Percentiles rank a stretch among this genome's conserved stretches.
phyloP scores from a whole-genome alignment of 805 yeast genomes.

The Ogataea haglerorum region DNA sequence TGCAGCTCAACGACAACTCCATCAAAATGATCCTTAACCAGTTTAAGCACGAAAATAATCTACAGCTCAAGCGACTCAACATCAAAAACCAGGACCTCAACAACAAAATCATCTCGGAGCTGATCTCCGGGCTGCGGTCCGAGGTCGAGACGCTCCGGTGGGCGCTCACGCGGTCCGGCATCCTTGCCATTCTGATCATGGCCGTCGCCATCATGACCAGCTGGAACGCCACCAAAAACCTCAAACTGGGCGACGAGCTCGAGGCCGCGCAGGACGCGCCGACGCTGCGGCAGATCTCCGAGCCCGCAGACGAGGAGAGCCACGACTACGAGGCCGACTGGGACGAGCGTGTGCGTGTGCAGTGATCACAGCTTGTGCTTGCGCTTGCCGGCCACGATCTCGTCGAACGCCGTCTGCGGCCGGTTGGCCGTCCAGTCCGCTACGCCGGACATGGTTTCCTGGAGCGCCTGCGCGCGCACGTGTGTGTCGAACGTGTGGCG shows the following conservation, averaged over 20 bases:
- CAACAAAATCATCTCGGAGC: slow-evolving; percentile 77
- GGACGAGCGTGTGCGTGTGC: slow-evolving; percentile 35
- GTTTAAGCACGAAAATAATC: slow-evolving; percentile 79
- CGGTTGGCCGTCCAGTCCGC: slow-evolving; percentile 66
- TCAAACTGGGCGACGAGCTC: slow-evolving; percentile 16
- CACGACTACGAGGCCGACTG: slow-evolving; percentile 56
- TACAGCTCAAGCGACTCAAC: slow-evolving; percentile 64
- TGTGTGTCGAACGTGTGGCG: slow-evolving; percentile 31
- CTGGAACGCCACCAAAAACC: slow-evolving; percentile 38
- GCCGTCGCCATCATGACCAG: slow-evolving; percentile 62
- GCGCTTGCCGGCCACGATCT: slow-evolving; percentile 49
- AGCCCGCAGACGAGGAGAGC: slow-evolving; percentile 50
- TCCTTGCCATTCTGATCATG: slow-evolving; percentile 66
- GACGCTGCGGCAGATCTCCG: slow-evolving; percentile 39
- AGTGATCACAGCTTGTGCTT: slow-evolving; percentile 50
- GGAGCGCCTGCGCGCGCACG: slow-evolving; percentile 51
- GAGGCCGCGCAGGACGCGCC: slow-evolving; percentile 16
- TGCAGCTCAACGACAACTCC: slow-evolving; percentile 64
- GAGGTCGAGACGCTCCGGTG: slow-evolving; percentile 88
- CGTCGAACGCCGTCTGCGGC: slow-evolving; percentile 66
- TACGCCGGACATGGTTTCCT: slow-evolving; percentile 68
- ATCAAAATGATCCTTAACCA: slow-evolving; percentile 77
- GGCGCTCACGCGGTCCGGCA: slow-evolving; percentile 88
- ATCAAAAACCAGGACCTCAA: slow-evolving; percentile 76
- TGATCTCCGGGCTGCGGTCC: slow-evolving; percentile 76